phyloP scores from a whole-genome alignment of 805 yeast species.

The Wickerhamiella slavikovae region DNA sequence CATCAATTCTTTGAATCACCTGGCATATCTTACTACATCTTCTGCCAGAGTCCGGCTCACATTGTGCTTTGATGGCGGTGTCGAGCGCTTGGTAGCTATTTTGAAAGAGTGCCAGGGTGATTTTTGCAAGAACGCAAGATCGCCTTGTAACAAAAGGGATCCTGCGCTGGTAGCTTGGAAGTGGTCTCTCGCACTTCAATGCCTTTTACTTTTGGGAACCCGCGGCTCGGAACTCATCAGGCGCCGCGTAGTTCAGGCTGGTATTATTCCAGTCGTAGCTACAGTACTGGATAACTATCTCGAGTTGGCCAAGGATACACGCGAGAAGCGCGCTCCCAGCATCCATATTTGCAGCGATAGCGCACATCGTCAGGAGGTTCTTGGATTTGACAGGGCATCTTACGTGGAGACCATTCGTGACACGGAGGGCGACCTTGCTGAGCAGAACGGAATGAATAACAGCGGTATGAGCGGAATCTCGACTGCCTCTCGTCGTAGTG shows the following conservation, averaged over 20 bases:
- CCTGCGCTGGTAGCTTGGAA: slow-evolving; percentile 57
- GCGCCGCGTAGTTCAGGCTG: slow-evolving; percentile 74
- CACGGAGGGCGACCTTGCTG: neutral
- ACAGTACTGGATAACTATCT: slow-evolving; percentile 68
- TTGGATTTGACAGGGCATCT: neutral
- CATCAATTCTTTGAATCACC: slow-evolving; percentile 76
- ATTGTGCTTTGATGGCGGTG: slow-evolving; percentile 72
- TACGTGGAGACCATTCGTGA: neutral
- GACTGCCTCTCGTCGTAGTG: neutral
- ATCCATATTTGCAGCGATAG: no score
- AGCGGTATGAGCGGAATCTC: neutral
- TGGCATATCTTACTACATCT: slow-evolving; percentile 70
- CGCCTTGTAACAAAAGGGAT: no score
- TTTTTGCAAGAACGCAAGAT: neutral
- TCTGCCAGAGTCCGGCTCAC: slow-evolving; percentile 84
- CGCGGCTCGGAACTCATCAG: slow-evolving; percentile 79
- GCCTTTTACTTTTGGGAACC: slow-evolving; percentile 77
- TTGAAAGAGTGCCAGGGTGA: slow-evolving; percentile 43
- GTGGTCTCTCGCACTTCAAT: slow-evolving; percentile 90
- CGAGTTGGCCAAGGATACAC: neutral
- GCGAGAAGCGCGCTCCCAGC: neutral
- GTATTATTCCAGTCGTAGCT: slow-evolving; percentile 75
- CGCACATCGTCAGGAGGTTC: neutral
- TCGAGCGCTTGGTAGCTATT: slow-evolving; percentile 71
- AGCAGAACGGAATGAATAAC: neutral